Base-by-base conservation (phyloP, 106 monocot genomes). In the Dactylorhiza incarnata region DNA sequence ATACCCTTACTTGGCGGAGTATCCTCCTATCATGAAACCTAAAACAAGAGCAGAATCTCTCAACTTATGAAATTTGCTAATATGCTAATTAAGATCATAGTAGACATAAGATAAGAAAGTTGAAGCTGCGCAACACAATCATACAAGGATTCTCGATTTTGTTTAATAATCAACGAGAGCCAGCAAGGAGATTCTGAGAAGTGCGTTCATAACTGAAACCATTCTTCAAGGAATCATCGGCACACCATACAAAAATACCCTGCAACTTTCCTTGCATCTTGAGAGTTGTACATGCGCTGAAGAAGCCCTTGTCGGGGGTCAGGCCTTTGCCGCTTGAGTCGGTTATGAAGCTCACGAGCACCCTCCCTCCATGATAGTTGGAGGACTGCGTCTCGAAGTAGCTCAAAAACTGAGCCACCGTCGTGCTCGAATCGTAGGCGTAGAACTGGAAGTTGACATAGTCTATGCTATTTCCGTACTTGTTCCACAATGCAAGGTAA, bases 381-480 rank as follows among this genome's bases (percentile, higher is more conserved):
- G 72, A 17, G 13, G 50, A 55, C 77, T 89, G 89, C 0, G 16
- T 51, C 8, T 89, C 71, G 37, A 76, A 89, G 26, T 84, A 79
- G 47, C 69, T 29, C 74, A 89, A 49, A 43, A 86, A 89, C 75
- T 86, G 76, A 20, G 78, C 23, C 15, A 86, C 80, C 0, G 83
- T 85, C 24, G 86, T 86, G 56, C 66, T 68, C 4, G 77, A 26
- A 55, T 52, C 71, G n/a, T 84, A 86, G 3, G 62, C 83, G 12
- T 89, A 86, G 86, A 89, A 89, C 71, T 88, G 88, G 77, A 83
- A 88, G 72, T 88, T 88, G 37, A 88, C 85, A 20, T 78, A 85
- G 80, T 88, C 85, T 63, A 88, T 85, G n/a, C 78, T 69, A 17
- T 49, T 20, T 22, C 68, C 77, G 48, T 82, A 82, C 29, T 78